Percentiles rank a stretch among this genome's conserved stretches.
These are phyloP conservation scores for Chimonanthus salicifolius DNA, from an alignment of 164 flowering plant genomes.

Conservation along the genomic window DNA sequence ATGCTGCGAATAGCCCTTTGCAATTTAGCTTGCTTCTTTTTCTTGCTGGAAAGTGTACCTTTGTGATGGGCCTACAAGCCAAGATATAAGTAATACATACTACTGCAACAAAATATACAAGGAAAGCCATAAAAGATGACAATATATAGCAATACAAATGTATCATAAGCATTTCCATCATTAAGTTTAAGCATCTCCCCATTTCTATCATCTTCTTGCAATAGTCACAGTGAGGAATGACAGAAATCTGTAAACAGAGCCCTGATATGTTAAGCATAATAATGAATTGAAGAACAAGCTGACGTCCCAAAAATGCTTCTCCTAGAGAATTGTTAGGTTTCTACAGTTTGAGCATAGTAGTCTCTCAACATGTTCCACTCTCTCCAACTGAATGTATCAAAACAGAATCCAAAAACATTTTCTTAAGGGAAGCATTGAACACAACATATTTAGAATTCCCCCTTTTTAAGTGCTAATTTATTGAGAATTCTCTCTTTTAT, in stretches of 20 bases:
- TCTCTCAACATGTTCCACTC: too few relatives aligned
- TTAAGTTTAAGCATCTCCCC: neutral
- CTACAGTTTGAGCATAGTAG: neutral
- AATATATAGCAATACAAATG: neutral
- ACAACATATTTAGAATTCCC: too few relatives aligned
- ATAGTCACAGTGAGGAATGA: neutral
- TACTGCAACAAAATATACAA: neutral
- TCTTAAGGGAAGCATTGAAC: too few relatives aligned
- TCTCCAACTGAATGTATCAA: too few relatives aligned
- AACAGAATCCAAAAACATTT: too few relatives aligned
- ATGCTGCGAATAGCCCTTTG: constrained; percentile 78
- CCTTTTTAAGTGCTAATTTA: too few relatives aligned
- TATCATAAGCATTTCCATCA: neutral
- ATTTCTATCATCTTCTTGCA: neutral
- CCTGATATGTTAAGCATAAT: neutral
- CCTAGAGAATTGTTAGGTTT: neutral
- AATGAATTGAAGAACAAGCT: neutral
- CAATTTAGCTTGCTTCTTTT: constrained; percentile 92
- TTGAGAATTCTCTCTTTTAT: too few relatives aligned
- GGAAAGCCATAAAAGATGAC: neutral
- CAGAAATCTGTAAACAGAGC: too few relatives aligned
- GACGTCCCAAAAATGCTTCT: too few relatives aligned
- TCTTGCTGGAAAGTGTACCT: constrained; percentile 84
- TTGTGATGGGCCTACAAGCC: constrained; percentile 63
- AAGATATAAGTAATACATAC: neutral